These are phyloP conservation scores for Colletotrichum limetticola DNA, from an alignment of 2,329 filamentous ascomycete genomes.

Conservation along the genomic window DNA sequence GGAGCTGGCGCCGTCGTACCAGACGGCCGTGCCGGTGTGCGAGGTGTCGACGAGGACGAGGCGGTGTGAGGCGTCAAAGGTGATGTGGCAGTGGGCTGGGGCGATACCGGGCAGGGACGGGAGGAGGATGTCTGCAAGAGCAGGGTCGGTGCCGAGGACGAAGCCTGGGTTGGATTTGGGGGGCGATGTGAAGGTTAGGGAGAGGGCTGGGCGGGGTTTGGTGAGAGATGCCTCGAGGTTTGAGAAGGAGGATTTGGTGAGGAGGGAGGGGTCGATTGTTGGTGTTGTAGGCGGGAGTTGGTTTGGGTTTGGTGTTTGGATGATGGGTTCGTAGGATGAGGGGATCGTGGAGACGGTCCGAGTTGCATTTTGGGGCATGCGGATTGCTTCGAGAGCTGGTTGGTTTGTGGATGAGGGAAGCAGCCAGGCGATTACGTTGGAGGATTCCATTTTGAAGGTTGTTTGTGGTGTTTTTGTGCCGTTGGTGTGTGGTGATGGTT, in stretches of 20 bases:
- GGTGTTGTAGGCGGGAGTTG: constrained; percentile 2
- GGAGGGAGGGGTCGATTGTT: constrained; percentile 29
- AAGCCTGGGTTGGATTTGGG: constrained; percentile 50
- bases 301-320: constrained; percentile 16
- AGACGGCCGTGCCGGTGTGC: constrained; percentile 50
- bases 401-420: constrained; percentile 34
- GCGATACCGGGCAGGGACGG: constrained; percentile 47
- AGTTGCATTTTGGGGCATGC: constrained; percentile 26
- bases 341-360: constrained; percentile 28
- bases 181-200: constrained; percentile 47
- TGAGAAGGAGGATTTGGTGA: not conserved
- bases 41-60: constrained; percentile 53
- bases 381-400: constrained; percentile 30
- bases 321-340: constrained; percentile 11
- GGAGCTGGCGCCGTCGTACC: constrained; percentile 53
- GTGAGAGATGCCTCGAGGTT: not conserved
- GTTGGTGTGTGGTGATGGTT: not conserved
- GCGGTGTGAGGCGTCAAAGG: constrained; percentile 51
- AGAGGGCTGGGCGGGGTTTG: constrained; percentile 42
- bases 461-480: not conserved
- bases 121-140: constrained; percentile 49
- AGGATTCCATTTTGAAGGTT: constrained; percentile 9
- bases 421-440: constrained; percentile 36
- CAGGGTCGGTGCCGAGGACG: constrained; percentile 50
- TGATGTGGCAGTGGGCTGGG: constrained; percentile 49